A percentile compares a stretch with the other conserved stretches of the same genome.
Evolutionary conservation across 139 green algal genomes (phyloP).

Genomic region (Trebouxia sp.): DNA sequence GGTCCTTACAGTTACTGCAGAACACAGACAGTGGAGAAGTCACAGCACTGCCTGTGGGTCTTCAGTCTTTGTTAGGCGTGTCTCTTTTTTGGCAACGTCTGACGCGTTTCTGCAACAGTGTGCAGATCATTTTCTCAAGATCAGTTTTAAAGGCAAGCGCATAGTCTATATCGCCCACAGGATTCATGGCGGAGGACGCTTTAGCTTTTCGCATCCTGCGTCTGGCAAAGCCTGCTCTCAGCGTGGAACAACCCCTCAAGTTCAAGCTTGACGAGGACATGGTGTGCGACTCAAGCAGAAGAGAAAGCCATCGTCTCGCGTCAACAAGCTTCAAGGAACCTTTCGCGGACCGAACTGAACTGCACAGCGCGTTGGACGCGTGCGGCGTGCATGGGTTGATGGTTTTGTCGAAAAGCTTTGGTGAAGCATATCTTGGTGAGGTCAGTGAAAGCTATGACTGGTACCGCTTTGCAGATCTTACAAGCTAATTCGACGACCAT

Average conservation of each 20-base stretch:
- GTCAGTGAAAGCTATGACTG: too few relatives aligned
- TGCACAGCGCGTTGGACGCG: slow-evolving; percentile 37
- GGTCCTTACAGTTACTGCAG: too few relatives aligned
- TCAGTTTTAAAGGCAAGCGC: too few relatives aligned
- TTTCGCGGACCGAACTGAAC: slow-evolving; percentile 16
- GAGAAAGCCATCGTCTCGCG: neutral
- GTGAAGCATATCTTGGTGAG: slow-evolving; percentile 37
- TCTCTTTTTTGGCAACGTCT: too few relatives aligned
- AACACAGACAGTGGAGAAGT: too few relatives aligned
- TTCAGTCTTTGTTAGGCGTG: too few relatives aligned
- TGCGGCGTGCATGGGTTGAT: slow-evolving; percentile 44
- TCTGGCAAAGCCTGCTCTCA: slow-evolving; percentile 45
- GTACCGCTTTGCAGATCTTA: neutral
- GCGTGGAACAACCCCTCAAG: slow-evolving; percentile 37
- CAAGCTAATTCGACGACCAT: neutral
- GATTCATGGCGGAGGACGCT: neutral
- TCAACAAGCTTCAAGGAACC: slow-evolving; percentile 1
- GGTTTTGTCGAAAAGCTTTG: slow-evolving; percentile 53
- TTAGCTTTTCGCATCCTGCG: slow-evolving; percentile 43
- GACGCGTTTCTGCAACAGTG: too few relatives aligned
- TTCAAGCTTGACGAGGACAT: slow-evolving; percentile 41
- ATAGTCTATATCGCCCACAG: too few relatives aligned
- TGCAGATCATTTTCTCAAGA: too few relatives aligned
- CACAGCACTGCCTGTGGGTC: too few relatives aligned
- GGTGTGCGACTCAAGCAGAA: neutral